Evolutionary conservation across 2,329 filamentous ascomycete species (phyloP).

Genomic region (Microsporum audouinii): DNA sequence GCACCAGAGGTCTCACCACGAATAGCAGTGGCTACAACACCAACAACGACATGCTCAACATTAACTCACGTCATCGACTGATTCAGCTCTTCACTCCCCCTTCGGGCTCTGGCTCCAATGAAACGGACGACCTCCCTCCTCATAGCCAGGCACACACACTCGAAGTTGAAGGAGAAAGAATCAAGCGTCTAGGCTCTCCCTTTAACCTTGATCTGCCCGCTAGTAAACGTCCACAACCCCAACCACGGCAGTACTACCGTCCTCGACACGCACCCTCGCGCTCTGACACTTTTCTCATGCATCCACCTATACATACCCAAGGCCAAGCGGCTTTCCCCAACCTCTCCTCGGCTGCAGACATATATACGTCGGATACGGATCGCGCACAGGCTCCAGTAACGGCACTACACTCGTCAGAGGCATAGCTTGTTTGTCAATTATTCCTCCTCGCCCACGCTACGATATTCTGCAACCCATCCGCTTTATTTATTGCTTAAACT

Average conservation of each 20-base stretch:
- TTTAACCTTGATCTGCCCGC: slow-evolving; percentile 33
- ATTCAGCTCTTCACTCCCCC: slow-evolving; percentile 45
- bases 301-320: neutral
- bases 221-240: slow-evolving; percentile 15
- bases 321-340: neutral
- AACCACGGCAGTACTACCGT: slow-evolving; percentile 16
- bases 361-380: neutral
- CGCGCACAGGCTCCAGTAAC: neutral
- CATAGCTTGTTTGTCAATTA: neutral
- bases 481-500: neutral
- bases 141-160: slow-evolving; percentile 15
- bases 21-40: slow-evolving; percentile 38
- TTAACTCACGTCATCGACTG: slow-evolving; percentile 37
- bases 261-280: slow-evolving; percentile 33
- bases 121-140: slow-evolving; percentile 7
- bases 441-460: neutral
- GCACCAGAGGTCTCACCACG: slow-evolving; percentile 51
- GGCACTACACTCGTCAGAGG: neutral
- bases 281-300: slow-evolving; percentile 33
- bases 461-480: neutral
- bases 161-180: slow-evolving; percentile 21
- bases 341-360: neutral
- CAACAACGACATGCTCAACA: slow-evolving; percentile 17
- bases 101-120: slow-evolving; percentile 22
- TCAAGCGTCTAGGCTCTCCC: slow-evolving; percentile 39